Percentiles rank a stretch among this genome's conserved stretches.
Evolutionary conservation across 495 filamentous ascomycete species (phyloP).

Genomic region (Hamigera avellanea): DNA sequence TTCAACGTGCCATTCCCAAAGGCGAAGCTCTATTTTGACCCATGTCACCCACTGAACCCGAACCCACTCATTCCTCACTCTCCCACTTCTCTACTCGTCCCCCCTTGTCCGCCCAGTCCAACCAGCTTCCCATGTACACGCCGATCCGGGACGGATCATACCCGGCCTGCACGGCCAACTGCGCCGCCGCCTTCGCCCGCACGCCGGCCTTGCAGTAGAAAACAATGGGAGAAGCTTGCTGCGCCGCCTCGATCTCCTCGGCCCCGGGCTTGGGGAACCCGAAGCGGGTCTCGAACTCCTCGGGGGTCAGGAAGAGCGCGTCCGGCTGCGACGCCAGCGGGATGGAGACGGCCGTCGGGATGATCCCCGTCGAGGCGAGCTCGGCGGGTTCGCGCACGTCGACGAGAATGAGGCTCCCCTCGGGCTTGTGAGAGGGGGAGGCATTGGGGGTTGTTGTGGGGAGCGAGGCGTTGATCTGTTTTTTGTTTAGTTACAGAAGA

Average conservation of each 20-base stretch:
- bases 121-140: conserved; percentile 83
- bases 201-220: conserved; percentile 94
- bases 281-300: conserved; percentile 57
- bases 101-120: conserved; percentile 69
- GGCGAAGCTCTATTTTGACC: too few relatives aligned
- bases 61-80: conserved; percentile 8
- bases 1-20: too few relatives aligned
- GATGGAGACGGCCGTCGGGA: conserved; percentile 70
- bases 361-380: conserved; percentile 52
- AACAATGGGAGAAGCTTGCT: conserved; percentile 44
- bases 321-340: conserved; percentile 69
- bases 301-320: conserved; percentile 55
- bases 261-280: conserved; percentile 32
- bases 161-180: conserved; percentile 64
- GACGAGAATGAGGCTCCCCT: conserved; percentile 27
- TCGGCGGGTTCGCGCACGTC: conserved; percentile 86
- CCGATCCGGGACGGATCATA: conserved; percentile 58
- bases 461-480: conserved; percentile 29
- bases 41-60: background rate
- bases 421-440: conserved; percentile 11
- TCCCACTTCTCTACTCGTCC: conserved; percentile 47
- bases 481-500: background rate
- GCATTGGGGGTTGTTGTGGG: conserved; percentile 6
- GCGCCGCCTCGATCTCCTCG: conserved; percentile 4
- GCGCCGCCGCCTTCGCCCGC: conserved; percentile 66